These are phyloP conservation scores for Calycina marina DNA, from an alignment of 2,329 filamentous ascomycete genomes.

Conservation along the genomic window DNA sequence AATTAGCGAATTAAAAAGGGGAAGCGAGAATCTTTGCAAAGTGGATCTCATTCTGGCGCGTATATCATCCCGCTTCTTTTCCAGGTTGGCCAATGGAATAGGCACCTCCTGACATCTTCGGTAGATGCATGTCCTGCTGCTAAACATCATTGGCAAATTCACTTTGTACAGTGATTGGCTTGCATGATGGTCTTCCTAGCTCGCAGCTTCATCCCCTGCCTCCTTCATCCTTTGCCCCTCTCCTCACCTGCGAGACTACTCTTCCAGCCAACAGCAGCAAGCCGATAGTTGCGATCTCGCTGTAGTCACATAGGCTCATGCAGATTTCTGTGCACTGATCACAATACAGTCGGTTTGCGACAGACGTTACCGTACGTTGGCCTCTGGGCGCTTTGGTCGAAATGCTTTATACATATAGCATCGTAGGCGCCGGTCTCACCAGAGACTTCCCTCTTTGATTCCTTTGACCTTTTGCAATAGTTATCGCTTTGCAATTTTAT, in stretches of 20 bases:
- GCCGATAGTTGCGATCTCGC: slow-evolving; percentile 9
- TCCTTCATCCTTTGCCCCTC: slow-evolving; percentile 2
- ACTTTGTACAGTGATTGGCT: too few relatives aligned
- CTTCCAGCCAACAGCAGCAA: slow-evolving; percentile 11
- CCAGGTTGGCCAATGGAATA: too few relatives aligned
- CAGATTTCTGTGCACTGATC: slow-evolving; percentile 19
- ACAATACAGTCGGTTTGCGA: slow-evolving; percentile 13
- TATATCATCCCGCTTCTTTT: too few relatives aligned
- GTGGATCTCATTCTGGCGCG: too few relatives aligned
- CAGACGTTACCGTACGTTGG: too few relatives aligned
- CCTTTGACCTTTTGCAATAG: slow-evolving; percentile 14
- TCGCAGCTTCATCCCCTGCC: background rate
- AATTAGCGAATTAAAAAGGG: too few relatives aligned
- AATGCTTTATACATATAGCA: slow-evolving; percentile 20
- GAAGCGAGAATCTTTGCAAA: too few relatives aligned
- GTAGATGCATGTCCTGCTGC: too few relatives aligned
- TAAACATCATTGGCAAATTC: too few relatives aligned
- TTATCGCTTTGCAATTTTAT: background rate
- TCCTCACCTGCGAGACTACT: slow-evolving; percentile 9
- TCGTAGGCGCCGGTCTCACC: slow-evolving; percentile 17
- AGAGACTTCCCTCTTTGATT: slow-evolving; percentile 14
- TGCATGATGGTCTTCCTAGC: too few relatives aligned
- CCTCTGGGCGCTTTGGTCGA: slow-evolving; percentile 16
- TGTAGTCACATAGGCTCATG: slow-evolving; percentile 18
- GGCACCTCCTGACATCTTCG: too few relatives aligned